phyloP scores from a whole-genome alignment of 75 land plant species.

The Sequoia sempervirens region DNA sequence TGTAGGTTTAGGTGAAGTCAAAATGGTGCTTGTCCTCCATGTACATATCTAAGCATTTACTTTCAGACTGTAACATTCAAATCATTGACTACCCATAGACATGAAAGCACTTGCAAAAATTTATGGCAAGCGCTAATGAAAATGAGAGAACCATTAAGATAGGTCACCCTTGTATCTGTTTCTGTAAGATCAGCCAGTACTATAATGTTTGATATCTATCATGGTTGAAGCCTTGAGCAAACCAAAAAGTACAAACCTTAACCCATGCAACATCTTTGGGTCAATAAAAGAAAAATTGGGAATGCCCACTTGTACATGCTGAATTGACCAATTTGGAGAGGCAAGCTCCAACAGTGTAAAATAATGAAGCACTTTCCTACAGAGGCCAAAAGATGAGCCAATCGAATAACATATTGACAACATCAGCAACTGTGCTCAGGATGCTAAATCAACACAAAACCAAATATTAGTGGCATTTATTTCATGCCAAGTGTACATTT shows the following conservation, averaged over 20 bases:
- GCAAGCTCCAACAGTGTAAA: neutral
- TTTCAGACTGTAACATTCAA: neutral
- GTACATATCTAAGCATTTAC: neutral
- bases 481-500: neutral
- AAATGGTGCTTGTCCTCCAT: neutral
- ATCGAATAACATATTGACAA: neutral
- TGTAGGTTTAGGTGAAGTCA: neutral
- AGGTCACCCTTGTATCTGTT: neutral
- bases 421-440: neutral
- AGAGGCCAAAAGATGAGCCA: neutral
- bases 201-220: neutral
- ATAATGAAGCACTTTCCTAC: neutral
- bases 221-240: neutral
- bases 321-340: neutral
- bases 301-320: neutral
- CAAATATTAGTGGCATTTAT: neutral
- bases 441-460: neutral
- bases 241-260: neutral
- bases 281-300: neutral
- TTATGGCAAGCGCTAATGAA: neutral
- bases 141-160: neutral
- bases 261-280: neutral
- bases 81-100: neutral
- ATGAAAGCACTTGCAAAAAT: neutral
- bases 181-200: neutral